A percentile compares a stretch with the other conserved stretches of the same genome.
Conservation (phyloP, 1,139 yeast species). For the Candida sp. region DNA sequence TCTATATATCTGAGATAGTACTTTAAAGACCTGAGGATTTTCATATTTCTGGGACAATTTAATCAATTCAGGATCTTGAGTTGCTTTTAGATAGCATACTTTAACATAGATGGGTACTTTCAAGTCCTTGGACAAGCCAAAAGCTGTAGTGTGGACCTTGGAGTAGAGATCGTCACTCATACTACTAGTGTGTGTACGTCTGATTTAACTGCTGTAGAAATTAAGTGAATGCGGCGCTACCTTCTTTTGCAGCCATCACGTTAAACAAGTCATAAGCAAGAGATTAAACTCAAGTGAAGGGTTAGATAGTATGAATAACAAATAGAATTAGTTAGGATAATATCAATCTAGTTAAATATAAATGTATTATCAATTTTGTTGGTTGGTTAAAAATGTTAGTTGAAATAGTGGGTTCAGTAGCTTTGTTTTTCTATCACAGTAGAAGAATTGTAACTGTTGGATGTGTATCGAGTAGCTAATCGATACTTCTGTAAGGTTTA, state of each 20-base stretch:
- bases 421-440: no score
- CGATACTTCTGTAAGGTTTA: no score
- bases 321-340: no score
- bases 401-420: no score
- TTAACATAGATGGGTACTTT: conserved; percentile 45
- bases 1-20: conserved; percentile 46
- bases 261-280: neutral
- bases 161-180: conserved; percentile 2
- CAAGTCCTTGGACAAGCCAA: conserved; percentile 75
- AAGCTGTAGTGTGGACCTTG: conserved; percentile 40
- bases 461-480: no score
- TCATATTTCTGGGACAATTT: conserved; percentile 53
- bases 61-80: conserved; percentile 24
- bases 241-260: neutral
- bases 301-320: neutral
- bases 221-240: neutral
- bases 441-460: no score
- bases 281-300: neutral
- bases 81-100: conserved; percentile 30
- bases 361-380: no score
- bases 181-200: neutral
- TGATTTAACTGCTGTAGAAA: no score
- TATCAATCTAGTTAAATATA: no score
- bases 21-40: conserved; percentile 50
- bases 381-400: no score